Conservation (phyloP, 2,329 filamentous ascomycete genomes). For the Neodidymelliopsis sp. region DNA sequence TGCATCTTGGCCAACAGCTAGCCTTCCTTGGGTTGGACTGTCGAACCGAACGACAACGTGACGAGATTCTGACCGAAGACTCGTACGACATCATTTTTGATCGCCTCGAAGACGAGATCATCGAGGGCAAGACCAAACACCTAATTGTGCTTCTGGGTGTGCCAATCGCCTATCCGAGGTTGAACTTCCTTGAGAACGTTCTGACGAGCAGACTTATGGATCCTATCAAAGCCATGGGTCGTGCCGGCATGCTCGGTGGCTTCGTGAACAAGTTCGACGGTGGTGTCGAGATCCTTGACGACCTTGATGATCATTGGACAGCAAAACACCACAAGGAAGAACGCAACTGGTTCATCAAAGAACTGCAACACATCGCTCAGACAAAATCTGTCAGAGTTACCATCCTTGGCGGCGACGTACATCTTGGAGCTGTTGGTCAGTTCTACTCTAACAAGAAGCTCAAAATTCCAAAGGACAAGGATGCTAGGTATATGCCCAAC, state of each 20-base stretch:
- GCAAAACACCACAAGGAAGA: slow-evolving; percentile 93
- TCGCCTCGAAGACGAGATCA: slow-evolving; percentile 79
- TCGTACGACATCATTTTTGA: slow-evolving; percentile 90
- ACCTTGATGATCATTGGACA: slow-evolving; percentile 97
- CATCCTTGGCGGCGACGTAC: slow-evolving; percentile 92
- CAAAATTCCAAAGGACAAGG: slow-evolving; percentile 79
- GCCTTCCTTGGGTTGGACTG: slow-evolving; percentile 89
- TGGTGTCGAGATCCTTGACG: slow-evolving; percentile 88
- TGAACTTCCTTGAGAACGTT: slow-evolving; percentile 69
- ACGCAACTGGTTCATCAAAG: slow-evolving; percentile 83
- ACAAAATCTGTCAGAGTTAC: slow-evolving; percentile 92
- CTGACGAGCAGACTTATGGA: slow-evolving; percentile 86
- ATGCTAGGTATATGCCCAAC: slow-evolving; percentile 97
- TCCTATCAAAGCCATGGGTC: slow-evolving; percentile 86
- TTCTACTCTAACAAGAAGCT: slow-evolving; percentile 90
- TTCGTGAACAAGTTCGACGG: slow-evolving; percentile 91
- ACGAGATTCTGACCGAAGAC: slow-evolving; percentile 79
- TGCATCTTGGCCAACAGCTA: slow-evolving; percentile 80
- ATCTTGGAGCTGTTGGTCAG: slow-evolving; percentile 89
- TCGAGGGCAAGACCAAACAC: slow-evolving; percentile 86
- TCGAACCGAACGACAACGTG: slow-evolving; percentile 85
- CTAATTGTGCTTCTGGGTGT: slow-evolving; percentile 87
- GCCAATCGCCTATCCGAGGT: slow-evolving; percentile 56
- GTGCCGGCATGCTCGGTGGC: slow-evolving; percentile 78
- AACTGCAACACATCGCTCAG: slow-evolving; percentile 90